Evolutionary conservation across 805 yeast genomes (phyloP).

Genomic region (Saturnispora mendoncae): DNA sequence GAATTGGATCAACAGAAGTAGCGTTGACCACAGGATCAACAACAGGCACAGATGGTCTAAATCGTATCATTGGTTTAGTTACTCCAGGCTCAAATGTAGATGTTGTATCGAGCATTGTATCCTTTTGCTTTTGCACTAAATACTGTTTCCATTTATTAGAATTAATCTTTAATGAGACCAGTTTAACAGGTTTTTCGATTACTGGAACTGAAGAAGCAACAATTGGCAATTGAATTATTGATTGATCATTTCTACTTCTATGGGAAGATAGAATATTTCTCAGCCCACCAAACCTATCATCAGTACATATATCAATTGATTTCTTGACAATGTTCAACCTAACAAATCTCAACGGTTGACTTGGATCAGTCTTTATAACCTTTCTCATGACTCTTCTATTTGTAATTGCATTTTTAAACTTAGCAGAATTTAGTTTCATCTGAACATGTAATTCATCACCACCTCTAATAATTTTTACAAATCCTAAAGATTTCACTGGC

Average conservation of each 20-base stretch:
- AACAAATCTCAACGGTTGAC: conserved; percentile 30
- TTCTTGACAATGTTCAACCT: conserved; percentile 22
- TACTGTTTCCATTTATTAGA: conserved; percentile 4
- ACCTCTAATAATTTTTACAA: conserved; percentile 4
- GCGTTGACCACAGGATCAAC: no score
- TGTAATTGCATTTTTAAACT: not conserved
- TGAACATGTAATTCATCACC: conserved; percentile 9
- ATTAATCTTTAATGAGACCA: conserved; percentile 7
- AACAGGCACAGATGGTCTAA: no score
- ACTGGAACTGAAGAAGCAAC: not conserved
- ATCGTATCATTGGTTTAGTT: conserved; percentile 3
- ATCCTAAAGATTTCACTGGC: not conserved
- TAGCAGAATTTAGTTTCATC: conserved; percentile 4
- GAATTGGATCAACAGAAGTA: no score
- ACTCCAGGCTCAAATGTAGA: not conserved
- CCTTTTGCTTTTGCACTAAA: not conserved
- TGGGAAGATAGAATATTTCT: not conserved
- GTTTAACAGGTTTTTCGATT: not conserved
- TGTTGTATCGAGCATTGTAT: not conserved
- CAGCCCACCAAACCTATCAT: conserved; percentile 19
- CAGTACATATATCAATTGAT: conserved; percentile 21
- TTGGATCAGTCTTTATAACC: conserved; percentile 16
- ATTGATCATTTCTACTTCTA: not conserved
- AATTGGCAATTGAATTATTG: not conserved
- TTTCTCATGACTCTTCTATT: conserved; percentile 17